phyloP scores from a whole-genome alignment of 2,329 filamentous ascomycete genomes.

The Aspergillus ruber region DNA sequence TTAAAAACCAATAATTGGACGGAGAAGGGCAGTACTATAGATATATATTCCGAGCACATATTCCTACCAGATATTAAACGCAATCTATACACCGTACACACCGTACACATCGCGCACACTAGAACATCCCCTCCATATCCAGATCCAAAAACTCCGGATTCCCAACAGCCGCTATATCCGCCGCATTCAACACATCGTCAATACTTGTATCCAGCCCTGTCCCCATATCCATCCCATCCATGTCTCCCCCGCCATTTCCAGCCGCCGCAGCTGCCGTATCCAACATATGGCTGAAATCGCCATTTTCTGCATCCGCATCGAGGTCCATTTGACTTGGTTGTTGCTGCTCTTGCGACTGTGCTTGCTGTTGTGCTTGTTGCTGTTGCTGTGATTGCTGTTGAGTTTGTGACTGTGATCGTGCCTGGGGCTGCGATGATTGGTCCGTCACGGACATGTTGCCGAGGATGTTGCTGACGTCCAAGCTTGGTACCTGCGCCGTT shows the following conservation, averaged over 20 bases:
- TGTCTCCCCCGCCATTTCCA: constrained; percentile 25
- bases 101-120: constrained; percentile 1
- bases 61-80: neutral
- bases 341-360: constrained; percentile 5
- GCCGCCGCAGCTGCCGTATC: constrained; percentile 32
- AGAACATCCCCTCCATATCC: constrained; percentile 42
- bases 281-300: constrained; percentile 34
- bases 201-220: constrained; percentile 32
- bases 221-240: constrained; percentile 19
- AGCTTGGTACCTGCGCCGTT: constrained; percentile 33
- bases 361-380: too few species aligned
- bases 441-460: constrained; percentile 29
- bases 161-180: constrained; percentile 34
- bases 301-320: constrained; percentile 10
- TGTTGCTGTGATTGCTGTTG: too few species aligned
- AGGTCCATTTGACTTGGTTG: constrained; percentile 28
- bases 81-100: neutral
- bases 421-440: neutral
- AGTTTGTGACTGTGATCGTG: too few species aligned
- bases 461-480: constrained; percentile 40
- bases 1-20: too few species aligned
- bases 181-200: constrained; percentile 39
- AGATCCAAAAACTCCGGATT: constrained; percentile 41
- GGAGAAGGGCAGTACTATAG: neutral
- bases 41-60: neutral